phyloP scores from a whole-genome alignment of 192 early-diverging fungal species.

The Umbelopsis sp. region DNA sequence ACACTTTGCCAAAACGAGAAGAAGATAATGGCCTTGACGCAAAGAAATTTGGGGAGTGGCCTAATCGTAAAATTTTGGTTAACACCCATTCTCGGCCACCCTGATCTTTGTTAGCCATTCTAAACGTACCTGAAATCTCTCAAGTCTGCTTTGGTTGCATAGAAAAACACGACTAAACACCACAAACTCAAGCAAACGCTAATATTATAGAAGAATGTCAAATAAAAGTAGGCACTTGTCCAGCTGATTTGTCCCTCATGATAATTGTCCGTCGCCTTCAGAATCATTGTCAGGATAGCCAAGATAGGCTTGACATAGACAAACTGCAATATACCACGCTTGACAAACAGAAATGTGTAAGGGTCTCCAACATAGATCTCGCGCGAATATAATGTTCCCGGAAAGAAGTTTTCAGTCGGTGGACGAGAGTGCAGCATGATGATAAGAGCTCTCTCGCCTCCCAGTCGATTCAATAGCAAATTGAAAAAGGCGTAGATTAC shows the following conservation, averaged over 20 bases:
- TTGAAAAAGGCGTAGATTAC: constrained; percentile 96
- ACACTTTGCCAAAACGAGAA: constrained; percentile 95
- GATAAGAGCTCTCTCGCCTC: constrained; percentile 85
- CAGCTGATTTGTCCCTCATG: constrained; percentile 79
- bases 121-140: constrained; percentile 61
- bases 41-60: constrained; percentile 93
- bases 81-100: not conserved
- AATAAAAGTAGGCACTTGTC: constrained; percentile 76
- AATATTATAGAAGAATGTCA: constrained; percentile 84
- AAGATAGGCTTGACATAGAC: constrained; percentile 86
- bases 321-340: constrained; percentile 93
- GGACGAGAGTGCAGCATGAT: constrained; percentile 78
- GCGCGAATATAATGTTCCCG: constrained; percentile 68
- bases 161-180: constrained; percentile 87
- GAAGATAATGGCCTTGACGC: constrained; percentile 92
- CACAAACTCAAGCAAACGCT: constrained; percentile 86
- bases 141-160: constrained; percentile 76
- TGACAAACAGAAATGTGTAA: constrained; percentile 83
- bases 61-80: constrained; percentile 41
- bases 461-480: constrained; percentile 83
- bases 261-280: constrained; percentile 74
- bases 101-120: constrained; percentile 7
- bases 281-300: constrained; percentile 76
- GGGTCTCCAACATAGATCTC: constrained; percentile 89
- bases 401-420: constrained; percentile 81